A percentile compares a stretch with the other conserved stretches of the same genome.
Evolutionary conservation across 768 basidiomycete species (phyloP).

Genomic region (Gautieria morchelliformis): DNA sequence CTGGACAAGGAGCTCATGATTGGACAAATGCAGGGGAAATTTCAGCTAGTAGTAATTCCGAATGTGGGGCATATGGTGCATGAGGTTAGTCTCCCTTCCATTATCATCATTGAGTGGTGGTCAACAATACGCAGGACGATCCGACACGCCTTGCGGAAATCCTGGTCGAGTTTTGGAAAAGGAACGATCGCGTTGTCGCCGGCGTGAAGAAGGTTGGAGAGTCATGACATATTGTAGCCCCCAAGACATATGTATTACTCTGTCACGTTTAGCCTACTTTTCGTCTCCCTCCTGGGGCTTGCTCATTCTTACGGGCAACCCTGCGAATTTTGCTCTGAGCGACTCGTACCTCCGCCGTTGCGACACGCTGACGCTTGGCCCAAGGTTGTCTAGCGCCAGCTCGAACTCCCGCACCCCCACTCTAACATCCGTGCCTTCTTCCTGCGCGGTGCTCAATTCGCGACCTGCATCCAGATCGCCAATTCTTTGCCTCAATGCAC

Average conservation of each 20-base stretch:
- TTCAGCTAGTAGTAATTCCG: conserved; percentile 82
- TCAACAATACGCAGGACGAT: conserved; percentile 57
- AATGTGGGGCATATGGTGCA: conserved; percentile 92
- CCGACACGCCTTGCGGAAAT: conserved; percentile 73
- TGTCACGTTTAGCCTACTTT: neutral
- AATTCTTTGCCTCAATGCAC: conserved; percentile 52
- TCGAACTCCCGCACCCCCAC: conserved; percentile 64
- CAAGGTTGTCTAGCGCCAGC: conserved; percentile 67
- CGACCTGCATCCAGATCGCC: conserved; percentile 23
- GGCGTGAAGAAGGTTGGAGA: conserved; percentile 58
- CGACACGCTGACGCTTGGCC: conserved; percentile 72
- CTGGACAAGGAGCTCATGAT: conserved; percentile 93
- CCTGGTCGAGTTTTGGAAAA: conserved; percentile 80
- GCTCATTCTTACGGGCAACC: conserved; percentile 48
- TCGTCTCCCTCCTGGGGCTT: conserved; percentile 21
- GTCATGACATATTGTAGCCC: conserved; percentile 14
- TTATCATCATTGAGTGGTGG: neutral
- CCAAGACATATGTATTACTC: neutral
- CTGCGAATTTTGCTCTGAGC: conserved; percentile 75
- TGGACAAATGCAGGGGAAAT: conserved; percentile 94
- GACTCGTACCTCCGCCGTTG: conserved; percentile 81
- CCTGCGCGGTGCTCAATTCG: conserved; percentile 6
- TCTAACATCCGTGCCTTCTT: conserved; percentile 15
- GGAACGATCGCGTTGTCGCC: conserved; percentile 66
- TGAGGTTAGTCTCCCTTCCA: conserved; percentile 46